These are phyloP conservation scores for Typha latifolia DNA, from an alignment of 176 grass and related monocot genomes.

Conservation along the genomic window DNA sequence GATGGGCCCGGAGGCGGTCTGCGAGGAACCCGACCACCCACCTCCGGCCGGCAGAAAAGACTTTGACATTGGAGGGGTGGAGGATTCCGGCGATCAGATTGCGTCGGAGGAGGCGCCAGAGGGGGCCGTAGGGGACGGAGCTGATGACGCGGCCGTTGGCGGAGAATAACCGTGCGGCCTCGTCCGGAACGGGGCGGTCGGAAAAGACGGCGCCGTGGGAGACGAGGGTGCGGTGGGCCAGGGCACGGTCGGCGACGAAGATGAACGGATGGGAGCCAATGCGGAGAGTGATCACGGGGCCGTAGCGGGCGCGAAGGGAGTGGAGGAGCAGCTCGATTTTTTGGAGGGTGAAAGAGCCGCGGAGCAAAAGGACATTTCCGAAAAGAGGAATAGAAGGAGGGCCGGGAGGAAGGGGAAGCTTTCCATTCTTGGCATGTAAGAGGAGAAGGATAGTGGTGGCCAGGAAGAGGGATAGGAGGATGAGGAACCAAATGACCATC, in stretches of 20 bases:
- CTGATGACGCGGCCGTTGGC: conserved; percentile 4
- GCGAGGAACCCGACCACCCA: conserved; percentile 15
- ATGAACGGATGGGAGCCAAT: too few species aligned
- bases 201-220: conserved; percentile 1
- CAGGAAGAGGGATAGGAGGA: too few species aligned
- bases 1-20: not conserved
- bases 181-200: not conserved
- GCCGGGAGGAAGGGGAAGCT: conserved; percentile 14
- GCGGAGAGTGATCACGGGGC: too few species aligned
- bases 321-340: too few species aligned
- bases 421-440: too few species aligned
- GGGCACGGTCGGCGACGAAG: conserved; percentile 13
- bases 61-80: conserved; percentile 1
- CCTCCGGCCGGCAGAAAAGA: conserved; percentile 12
- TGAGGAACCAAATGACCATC: too few species aligned
- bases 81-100: conserved; percentile 24
- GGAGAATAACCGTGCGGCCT: not conserved
- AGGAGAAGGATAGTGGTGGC: too few species aligned
- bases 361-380: too few species aligned
- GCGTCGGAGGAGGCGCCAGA: conserved; percentile 26
- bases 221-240: conserved; percentile 13
- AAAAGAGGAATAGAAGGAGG: too few species aligned
- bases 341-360: too few species aligned
- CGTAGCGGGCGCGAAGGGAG: too few species aligned
- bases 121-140: conserved; percentile 17